Evolutionary conservation across 2,329 filamentous ascomycete genomes (phyloP), one percentile per base, ranked within the genome.

Genomic region (Exophiala sideris): DNA sequence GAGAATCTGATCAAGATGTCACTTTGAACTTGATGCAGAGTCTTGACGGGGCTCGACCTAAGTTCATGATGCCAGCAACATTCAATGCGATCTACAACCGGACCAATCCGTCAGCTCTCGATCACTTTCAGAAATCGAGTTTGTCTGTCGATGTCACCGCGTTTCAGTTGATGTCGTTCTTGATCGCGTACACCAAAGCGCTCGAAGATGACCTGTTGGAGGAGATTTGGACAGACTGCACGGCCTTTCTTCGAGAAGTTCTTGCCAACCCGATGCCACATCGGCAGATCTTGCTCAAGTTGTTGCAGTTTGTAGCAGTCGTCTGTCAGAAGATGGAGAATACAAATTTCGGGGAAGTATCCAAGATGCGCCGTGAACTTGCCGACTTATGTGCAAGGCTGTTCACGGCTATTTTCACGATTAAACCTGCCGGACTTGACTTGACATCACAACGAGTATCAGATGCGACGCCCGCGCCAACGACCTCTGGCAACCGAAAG

Each of bases 131-230:
- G 44, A 90, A 91, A 69, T 97, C 92, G 12, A 95, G 89, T 1
- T 76, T 97, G 68, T 95, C 92, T 0, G 88, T 94, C 14, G 86
- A 89, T 45, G 74, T 99, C 8, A 84, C 85, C 50, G 91, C 96
- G 65, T 82, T 83, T 0, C 91, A 96, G 65, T 76, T 99, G 9
- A 89, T 92, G 7, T 82, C 87, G 7, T 99, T 99, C 69, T 73
- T 97, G 41, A 88, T 96, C 6, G 88, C 94, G 58, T 99, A 99
- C 70, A 87, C 91, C 0, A 83, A 83, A 29, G 94, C 91, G 0
- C 78, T 97, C 10, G 94, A 99, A 66, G 94, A 99, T 65, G 94
- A 99, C 74, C 88, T 94, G 12, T 92, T 96, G 81, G 94, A 99
- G 65, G 94, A 99, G 71, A 96, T 99, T 45, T 99, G 94, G 94